Base-by-base conservation (phyloP, 805 yeast species). In the Lipomyces anomalus region DNA sequence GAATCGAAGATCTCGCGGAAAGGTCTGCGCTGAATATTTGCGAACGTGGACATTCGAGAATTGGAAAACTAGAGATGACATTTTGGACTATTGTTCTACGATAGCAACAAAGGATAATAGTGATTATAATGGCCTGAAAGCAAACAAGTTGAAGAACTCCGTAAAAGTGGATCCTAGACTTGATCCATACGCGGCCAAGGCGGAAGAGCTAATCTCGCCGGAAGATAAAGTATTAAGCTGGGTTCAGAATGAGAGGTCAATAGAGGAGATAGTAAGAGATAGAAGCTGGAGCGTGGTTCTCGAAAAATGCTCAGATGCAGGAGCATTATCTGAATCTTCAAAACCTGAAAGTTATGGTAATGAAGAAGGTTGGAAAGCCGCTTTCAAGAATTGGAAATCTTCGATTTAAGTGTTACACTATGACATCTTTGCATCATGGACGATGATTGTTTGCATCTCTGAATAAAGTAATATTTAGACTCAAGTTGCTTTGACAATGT, bases 141-240 rank as follows among this genome's bases (percentile, higher is more conserved):
- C 42, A 1, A 48, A 54, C 2, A 44, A 53, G 4, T 78, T 1
- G 60, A 57, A 1, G 57, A 66, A 18, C 59, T 64, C 1, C 61
- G 61, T 1, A 54, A 71, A 0, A 57, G 57, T 34, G 72, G 72
- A 44, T 62, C 56, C 3, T 61, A 74, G 49, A 49, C 71, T 20
- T 54, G 61, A 32, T 34, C 61, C 37, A 45, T 73, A 22, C 64
- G 65, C 55, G 59, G 67, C 52, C 59, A 62, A 61, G n/a, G 47
- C 32, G 22, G 16, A 44, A n/a, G 43, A 48, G 3, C 44, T 41
- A 57, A 22, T 38, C 18, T 50, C 43, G 17, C 30, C 42, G 11
- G 52, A 50, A 36, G 46, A 49, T 20, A 30, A 42, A 37, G 35
- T 58, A 22, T 38, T 54, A 16, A 44, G 49, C 30, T 48, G 60